Percentiles rank a stretch among this genome's conserved stretches.
phyloP scores from a whole-genome alignment of 2,329 filamentous ascomycete species.

The Leptosphaerulina australis region DNA sequence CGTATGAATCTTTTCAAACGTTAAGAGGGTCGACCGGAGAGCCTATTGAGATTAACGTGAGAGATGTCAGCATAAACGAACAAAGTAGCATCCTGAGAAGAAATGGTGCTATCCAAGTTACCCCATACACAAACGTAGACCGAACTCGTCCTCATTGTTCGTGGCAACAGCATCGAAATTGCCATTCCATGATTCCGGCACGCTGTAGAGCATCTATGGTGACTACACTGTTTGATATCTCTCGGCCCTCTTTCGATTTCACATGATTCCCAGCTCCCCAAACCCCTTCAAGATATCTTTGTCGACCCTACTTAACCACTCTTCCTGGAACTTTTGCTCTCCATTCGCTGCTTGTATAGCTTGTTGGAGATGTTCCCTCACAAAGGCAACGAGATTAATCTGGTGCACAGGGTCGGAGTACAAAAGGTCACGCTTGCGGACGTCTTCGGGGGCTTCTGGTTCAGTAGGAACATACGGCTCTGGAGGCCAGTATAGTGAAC shows the following conservation, averaged over 20 bases:
- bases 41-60: no score
- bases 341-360: constrained; percentile 68
- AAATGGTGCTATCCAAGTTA: no score
- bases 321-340: constrained; percentile 67
- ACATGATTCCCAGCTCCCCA: constrained; percentile 47
- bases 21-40: no score
- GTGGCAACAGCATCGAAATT: no score
- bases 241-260: background rate
- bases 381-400: constrained; percentile 67
- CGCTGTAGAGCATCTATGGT: no score
- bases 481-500: constrained; percentile 51
- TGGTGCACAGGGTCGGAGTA: constrained; percentile 70
- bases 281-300: constrained; percentile 73
- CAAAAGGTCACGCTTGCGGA: constrained; percentile 56
- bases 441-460: constrained; percentile 54
- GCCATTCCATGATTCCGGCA: no score
- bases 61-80: no score
- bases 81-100: no score
- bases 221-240: no score
- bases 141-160: no score
- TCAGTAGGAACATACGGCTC: constrained; percentile 40
- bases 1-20: no score
- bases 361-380: constrained; percentile 65
- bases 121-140: no score
- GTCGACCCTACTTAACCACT: constrained; percentile 78